A percentile compares a stretch with the other conserved stretches of the same genome.
Evolutionary conservation across 495 filamentous ascomycete genomes (phyloP).

Genomic region (Patellaria atrata): DNA sequence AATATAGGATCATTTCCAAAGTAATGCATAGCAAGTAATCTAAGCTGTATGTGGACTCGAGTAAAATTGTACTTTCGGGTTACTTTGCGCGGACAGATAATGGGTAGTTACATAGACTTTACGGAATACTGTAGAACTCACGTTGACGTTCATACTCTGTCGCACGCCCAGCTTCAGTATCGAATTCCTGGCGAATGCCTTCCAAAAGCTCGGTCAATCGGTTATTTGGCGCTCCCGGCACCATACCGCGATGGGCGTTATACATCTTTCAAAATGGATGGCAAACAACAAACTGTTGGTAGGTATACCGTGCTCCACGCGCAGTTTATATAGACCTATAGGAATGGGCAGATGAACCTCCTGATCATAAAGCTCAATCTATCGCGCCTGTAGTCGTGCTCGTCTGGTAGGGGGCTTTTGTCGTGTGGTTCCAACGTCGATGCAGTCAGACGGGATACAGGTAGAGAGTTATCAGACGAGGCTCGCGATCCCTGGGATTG

Average conservation of each 20-base stretch:
- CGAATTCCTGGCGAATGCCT: conserved; percentile 79
- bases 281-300: too few species aligned
- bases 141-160: conserved; percentile 81
- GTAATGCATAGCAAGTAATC: background rate
- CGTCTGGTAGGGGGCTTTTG: too few species aligned
- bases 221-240: conserved; percentile 47
- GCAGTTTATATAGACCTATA: too few species aligned
- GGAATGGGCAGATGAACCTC: too few species aligned
- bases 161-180: conserved; percentile 56
- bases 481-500: too few species aligned
- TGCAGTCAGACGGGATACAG: too few species aligned
- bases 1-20: background rate
- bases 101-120: conserved; percentile 3
- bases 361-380: too few species aligned
- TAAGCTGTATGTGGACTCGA: background rate
- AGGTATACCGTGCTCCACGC: too few species aligned
- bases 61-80: background rate
- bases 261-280: conserved; percentile 50
- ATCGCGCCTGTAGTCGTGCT: too few species aligned
- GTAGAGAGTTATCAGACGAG: too few species aligned
- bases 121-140: conserved; percentile 36
- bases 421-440: too few species aligned
- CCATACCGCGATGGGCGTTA: conserved; percentile 63
- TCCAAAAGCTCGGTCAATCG: conserved; percentile 86
- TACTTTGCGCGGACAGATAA: conserved; percentile 1